Evolutionary conservation across 768 basidiomycete genomes (phyloP), one percentile per base, ranked within the genome.

Genomic region (Ramaria sp.): DNA sequence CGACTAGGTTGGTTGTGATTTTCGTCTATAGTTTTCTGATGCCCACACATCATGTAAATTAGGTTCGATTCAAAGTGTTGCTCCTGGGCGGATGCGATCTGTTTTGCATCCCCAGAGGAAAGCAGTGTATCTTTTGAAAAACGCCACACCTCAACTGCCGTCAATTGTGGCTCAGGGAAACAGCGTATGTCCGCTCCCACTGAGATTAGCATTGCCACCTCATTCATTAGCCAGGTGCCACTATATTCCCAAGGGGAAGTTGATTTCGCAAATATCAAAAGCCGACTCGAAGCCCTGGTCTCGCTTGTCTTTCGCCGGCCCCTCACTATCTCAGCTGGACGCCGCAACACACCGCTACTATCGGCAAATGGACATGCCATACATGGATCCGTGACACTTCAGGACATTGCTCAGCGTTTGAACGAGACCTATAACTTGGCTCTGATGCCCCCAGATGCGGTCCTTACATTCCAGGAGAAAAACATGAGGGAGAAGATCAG

Each of bases 31-130:
- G 39, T 19, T 43, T 43, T 49, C 41, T 37, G 17, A n/a, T 52
- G 33, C 33, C 50, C 3, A 19, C 37, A 37, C n/a, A 22, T 57
- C 31, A 53, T 58, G 15, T 54, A 33, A 54, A 12, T 58, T 11
- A 58, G 57, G 50, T 22, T 42, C 57, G 19, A 53, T 58, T 34
- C 57, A 58, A 30, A 13, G 20, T 31, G 57, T 58, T 22, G 7
- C 57, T n/a, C 57, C 57, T 27, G 57, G 57, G 20, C 41, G 45
- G 20, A 58, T 58, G 57, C 27, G 57, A 19, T 38, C 45, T 46
- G 33, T 58, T 30, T 53, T 58, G 5, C 53, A 58, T 31, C 57
- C 57, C 13, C 52, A 52, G 27, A 53, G 42, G 49, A 37, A 58
- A 45, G 57, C 57, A 13, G 38, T 38, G 13, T 58, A 58, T 39